Percentiles rank a stretch among this genome's conserved stretches.
Conservation (phyloP, 257 asterid species). For the Ocimum tenuiflorum region DNA sequence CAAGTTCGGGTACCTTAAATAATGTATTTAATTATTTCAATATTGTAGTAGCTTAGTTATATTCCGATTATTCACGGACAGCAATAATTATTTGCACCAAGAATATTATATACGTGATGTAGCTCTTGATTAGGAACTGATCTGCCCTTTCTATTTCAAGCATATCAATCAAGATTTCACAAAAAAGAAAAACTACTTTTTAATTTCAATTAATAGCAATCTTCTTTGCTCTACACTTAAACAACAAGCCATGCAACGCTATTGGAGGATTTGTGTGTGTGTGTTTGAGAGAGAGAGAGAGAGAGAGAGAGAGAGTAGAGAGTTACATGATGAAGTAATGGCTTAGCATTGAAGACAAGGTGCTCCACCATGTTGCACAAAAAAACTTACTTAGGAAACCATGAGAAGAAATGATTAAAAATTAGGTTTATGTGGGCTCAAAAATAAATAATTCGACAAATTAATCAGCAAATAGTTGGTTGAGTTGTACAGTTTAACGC, state of each 20-base stretch:
- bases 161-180: background rate
- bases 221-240: conserved; percentile 17
- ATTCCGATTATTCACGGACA: background rate
- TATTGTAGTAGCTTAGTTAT: too few relatives aligned
- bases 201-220: background rate
- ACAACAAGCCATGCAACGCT: conserved; percentile 17
- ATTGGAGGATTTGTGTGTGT: too few relatives aligned
- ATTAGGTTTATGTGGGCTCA: conserved; percentile 28
- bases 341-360: conserved; percentile 15
- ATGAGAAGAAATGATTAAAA: conserved; percentile 8
- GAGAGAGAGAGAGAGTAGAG: too few relatives aligned
- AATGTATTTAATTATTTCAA: too few relatives aligned
- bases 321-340: too few relatives aligned
- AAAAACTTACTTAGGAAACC: background rate
- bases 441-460: conserved; percentile 9
- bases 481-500: conserved; percentile 30
- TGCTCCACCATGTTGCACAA: conserved; percentile 7
- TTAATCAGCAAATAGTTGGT: conserved; percentile 20
- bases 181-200: background rate
- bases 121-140: background rate
- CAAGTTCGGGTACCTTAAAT: too few relatives aligned
- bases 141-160: conserved; percentile 3
- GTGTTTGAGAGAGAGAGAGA: too few relatives aligned
- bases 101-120: background rate
- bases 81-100: background rate